Evolutionary conservation across 805 yeast species (phyloP), one percentile per base, ranked within the genome.

Genomic region (Naumovozyma dairenensis): DNA sequence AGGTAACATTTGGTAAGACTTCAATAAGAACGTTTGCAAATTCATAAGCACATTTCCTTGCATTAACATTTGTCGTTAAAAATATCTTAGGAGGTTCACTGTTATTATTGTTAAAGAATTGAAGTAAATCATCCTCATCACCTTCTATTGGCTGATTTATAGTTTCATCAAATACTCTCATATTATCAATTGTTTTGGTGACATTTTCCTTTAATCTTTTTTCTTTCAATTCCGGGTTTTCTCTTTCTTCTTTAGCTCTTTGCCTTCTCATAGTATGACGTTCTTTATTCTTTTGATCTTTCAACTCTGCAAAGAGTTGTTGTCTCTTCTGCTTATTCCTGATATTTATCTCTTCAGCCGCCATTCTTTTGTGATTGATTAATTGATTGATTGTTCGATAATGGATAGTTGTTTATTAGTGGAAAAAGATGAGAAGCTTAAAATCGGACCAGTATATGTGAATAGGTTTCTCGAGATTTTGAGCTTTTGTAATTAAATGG

Each of bases 11-110:
- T 24, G 97, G 97, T 25, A 92, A 60, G 24, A 87, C 69, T 43
- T 86, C 95, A 62, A 82, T 72, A 44, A 92, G 63, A 36, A 80
- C 69, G 42, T 87, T 92, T 6, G 95, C 87, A 63, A 92, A 86
- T 51, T 81, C 87, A 55, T 85, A 87, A 0, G 95, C 96, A 25
- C 73, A 72, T 52, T 82, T 83, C 48, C 76, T 77, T 12, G 97
- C 96, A 46, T 76, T 69, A 25, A 83, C 83, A 58, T 77, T 85
- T 6, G 98, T 92, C 6, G 98, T 92, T 35, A 92, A 63, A 36
- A 92, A 66, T 29, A 92, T 81, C 57, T 92, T 92, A 29, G 98
- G 97, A 33, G 77, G 76, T 39, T 77, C 77, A 20, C 77, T 76
- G 52, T 71, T 78, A 15, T 71, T 56, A 13, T 27, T 36, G 39